Evolutionary conservation across 2,329 filamentous ascomycete species (phyloP), one percentile per base, ranked within the genome.

Genomic region (Didymella segeticola): DNA sequence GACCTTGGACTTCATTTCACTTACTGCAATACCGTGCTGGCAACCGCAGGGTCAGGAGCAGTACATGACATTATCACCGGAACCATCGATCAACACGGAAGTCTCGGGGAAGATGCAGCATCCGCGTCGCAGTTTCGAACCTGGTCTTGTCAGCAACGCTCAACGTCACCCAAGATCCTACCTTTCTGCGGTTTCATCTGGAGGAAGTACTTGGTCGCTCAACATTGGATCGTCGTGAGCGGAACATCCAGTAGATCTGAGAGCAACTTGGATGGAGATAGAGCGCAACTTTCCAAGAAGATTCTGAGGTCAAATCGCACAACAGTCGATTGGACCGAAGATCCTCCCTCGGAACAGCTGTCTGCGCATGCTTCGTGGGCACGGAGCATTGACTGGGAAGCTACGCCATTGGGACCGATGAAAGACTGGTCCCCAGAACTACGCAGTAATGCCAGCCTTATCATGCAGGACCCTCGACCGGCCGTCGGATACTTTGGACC

Each of bases 381-480:
- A n/a, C 83, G 88, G 23, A 86, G 82, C 26, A 75, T 87, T 22
- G 86, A 92, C 67, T 95, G 90, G 90, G 81, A 82, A 2, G 77
- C 82, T 0, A 93, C 90, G 1, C 77, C 86, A 6, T 78, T 93
- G 1, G 90, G 90, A 0, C 87, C 89, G 0, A 90, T 93, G 36
- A 84, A 87, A 54, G 73, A 79, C 23, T 95, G 90, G 89, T 76
- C 82, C 2, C 72, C 82, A 22, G 88, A 91, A 61, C 75, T 93
- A 41, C 83, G 90, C 47, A 84, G 84, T 60, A 88, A 92, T 83
- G 86, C 88, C 34, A 93, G 91, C 68, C 76, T 93, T 43, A 84
- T 93, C 57, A 90, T 93, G 88, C 61, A 61, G 12, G 64, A 69
- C 34, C 55, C 61, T 34, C 52, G 62, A 2, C 87, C 88, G 1